These are phyloP conservation scores for Brassica rapa DNA, from an alignment of 345 rosid genomes.

Conservation along the genomic window DNA sequence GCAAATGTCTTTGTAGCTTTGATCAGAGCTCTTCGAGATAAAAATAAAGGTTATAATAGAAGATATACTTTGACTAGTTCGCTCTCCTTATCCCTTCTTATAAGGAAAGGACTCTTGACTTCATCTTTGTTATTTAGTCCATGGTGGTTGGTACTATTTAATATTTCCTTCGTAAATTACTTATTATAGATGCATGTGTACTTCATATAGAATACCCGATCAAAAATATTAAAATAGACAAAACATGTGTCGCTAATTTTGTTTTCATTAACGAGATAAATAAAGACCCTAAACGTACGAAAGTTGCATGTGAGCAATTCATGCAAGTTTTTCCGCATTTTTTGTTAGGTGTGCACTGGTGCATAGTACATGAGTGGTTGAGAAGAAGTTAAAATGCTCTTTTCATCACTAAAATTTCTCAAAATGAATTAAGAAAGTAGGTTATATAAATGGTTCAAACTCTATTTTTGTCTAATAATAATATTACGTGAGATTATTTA, in stretches of 20 bases:
- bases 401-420: background rate
- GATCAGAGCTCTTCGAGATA: background rate
- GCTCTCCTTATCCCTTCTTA: conserved; percentile 21
- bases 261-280: background rate
- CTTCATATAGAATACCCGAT: background rate
- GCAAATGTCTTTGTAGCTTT: background rate
- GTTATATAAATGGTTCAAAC: too few relatives aligned
- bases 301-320: conserved; percentile 1
- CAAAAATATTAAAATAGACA: background rate
- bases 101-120: conserved; percentile 15
- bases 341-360: background rate
- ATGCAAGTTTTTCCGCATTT: background rate
- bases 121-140: background rate
- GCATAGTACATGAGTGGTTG: background rate
- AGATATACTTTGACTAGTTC: background rate
- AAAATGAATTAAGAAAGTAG: background rate
- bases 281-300: background rate
- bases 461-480: too few relatives aligned
- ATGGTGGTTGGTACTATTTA: conserved; percentile 5
- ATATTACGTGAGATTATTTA: too few relatives aligned
- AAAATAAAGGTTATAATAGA: background rate
- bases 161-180: background rate
- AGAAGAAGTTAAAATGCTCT: background rate
- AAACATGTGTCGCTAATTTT: background rate
- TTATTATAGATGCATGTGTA: background rate